Evolutionary conservation across 2,329 filamentous ascomycete genomes (phyloP).

Genomic region (Trichoderma sp.): DNA sequence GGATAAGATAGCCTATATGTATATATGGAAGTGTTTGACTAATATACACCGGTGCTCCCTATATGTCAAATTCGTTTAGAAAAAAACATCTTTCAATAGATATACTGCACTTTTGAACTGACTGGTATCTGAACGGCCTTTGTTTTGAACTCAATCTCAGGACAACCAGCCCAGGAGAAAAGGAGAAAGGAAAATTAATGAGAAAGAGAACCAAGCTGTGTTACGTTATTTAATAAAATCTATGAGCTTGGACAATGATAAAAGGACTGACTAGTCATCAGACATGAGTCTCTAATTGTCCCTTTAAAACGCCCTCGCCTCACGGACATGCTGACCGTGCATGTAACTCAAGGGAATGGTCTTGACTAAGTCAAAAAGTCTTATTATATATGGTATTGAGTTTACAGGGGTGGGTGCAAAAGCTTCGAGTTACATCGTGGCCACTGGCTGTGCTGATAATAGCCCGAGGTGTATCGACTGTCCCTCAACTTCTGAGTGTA

Average conservation of each 20-base stretch:
- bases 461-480: neutral
- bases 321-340: neutral
- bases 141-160: neutral
- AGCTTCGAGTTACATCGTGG: neutral
- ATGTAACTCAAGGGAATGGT: neutral
- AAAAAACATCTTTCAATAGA: neutral
- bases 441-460: neutral
- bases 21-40: neutral
- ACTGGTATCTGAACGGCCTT: neutral
- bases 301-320: neutral
- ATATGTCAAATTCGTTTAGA: neutral
- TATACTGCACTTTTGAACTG: neutral
- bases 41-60: neutral
- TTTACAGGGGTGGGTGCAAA: neutral
- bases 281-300: neutral
- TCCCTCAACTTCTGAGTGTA: neutral
- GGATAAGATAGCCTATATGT: neutral
- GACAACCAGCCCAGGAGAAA: neutral
- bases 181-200: neutral
- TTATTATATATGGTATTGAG: neutral
- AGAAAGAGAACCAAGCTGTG: neutral
- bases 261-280: neutral
- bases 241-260: neutral
- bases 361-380: neutral
- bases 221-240: fast-evolving